Conservation (phyloP, 208 protist species). For the Kentomonas sorsogonicus region DNA sequence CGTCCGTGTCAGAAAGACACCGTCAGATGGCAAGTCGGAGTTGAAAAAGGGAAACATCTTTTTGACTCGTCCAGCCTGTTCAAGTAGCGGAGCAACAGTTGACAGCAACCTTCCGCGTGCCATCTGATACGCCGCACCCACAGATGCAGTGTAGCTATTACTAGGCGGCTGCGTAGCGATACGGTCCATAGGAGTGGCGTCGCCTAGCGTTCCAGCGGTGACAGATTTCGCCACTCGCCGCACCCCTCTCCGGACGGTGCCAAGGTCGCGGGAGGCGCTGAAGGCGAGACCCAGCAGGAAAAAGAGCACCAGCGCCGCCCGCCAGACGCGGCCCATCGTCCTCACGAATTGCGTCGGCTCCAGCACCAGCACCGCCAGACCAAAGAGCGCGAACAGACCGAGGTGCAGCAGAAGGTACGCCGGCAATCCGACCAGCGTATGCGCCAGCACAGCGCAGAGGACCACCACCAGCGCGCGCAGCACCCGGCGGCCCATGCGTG, state of each 20-base stretch:
- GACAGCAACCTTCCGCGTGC: too few relatives aligned
- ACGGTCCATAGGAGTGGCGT: too few relatives aligned
- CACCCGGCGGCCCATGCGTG: slow-evolving; percentile 21
- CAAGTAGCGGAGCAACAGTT: too few relatives aligned
- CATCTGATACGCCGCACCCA: too few relatives aligned
- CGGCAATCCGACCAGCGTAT: slow-evolving; percentile 31
- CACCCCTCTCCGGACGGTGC: slow-evolving; percentile 32
- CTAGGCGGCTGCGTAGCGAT: too few relatives aligned
- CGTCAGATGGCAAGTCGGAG: too few relatives aligned
- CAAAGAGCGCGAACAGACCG: slow-evolving; percentile 32
- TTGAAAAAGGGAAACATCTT: too few relatives aligned
- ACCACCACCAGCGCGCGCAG: slow-evolving; percentile 26
- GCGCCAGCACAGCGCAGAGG: slow-evolving; percentile 25
- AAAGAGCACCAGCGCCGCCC: slow-evolving; percentile 27
- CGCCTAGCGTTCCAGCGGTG: too few relatives aligned
- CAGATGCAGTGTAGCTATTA: too few relatives aligned
- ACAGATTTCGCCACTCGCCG: slow-evolving; percentile 39
- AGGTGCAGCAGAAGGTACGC: slow-evolving; percentile 47
- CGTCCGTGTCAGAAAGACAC: too few relatives aligned
- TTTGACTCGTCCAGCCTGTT: too few relatives aligned
- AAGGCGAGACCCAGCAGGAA: slow-evolving; percentile 40
- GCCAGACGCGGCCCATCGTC: slow-evolving; percentile 42
- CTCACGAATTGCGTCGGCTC: slow-evolving; percentile 19
- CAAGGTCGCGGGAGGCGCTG: slow-evolving; percentile 39
- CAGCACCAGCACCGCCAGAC: slow-evolving; percentile 26